Conservation (phyloP, 1,284 basidiomycete genomes). For the Fistulina hepatica region DNA sequence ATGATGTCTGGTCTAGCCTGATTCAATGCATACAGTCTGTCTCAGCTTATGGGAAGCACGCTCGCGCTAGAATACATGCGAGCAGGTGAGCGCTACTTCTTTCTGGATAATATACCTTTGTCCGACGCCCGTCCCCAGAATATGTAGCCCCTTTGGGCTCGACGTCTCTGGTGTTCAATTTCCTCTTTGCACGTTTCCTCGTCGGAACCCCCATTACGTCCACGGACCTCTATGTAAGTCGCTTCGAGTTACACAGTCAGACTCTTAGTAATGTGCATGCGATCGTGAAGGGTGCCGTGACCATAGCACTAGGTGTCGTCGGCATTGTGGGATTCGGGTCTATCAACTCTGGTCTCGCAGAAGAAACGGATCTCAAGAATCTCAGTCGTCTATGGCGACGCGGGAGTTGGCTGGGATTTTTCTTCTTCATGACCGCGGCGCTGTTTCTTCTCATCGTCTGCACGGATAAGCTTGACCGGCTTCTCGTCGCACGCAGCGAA, state of each 20-base stretch:
- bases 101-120: background rate
- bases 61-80: slow-evolving; percentile 80
- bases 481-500: slow-evolving; percentile 56
- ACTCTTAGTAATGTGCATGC: slow-evolving; percentile 5
- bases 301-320: slow-evolving; percentile 73
- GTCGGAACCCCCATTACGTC: slow-evolving; percentile 73
- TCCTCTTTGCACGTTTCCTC: slow-evolving; percentile 75
- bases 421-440: slow-evolving; percentile 66
- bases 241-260: slow-evolving; percentile 2
- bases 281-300: slow-evolving; percentile 54
- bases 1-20: slow-evolving; percentile 8
- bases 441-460: slow-evolving; percentile 57
- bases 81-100: slow-evolving; percentile 39
- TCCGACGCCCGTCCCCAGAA: slow-evolving; percentile 33
- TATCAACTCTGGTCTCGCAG: slow-evolving; percentile 64
- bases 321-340: slow-evolving; percentile 81
- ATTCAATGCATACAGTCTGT: slow-evolving; percentile 37
- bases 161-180: slow-evolving; percentile 80
- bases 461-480: slow-evolving; percentile 52
- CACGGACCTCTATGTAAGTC: slow-evolving; percentile 65
- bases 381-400: slow-evolving; percentile 77
- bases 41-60: slow-evolving; percentile 78
- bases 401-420: slow-evolving; percentile 79
- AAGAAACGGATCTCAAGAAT: slow-evolving; percentile 58
- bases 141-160: slow-evolving; percentile 79